Base-by-base conservation (phyloP, 768 basidiomycete genomes). In the Candolleomyces efflorescens region DNA sequence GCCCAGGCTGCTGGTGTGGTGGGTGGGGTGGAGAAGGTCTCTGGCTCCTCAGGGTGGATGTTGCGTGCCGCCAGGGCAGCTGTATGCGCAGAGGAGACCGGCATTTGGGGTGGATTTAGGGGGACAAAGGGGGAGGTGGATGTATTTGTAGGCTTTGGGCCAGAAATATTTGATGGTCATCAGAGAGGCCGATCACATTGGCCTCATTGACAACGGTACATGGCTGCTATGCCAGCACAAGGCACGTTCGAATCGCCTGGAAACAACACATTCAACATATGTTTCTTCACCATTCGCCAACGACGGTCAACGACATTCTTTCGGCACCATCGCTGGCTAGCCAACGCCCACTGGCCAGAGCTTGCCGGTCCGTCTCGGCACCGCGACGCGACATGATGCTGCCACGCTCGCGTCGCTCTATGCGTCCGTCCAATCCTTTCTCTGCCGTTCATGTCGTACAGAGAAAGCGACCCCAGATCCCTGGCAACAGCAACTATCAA, bases 1-100 rank as follows among this genome's bases (percentile, higher is more conserved):
- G 47, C 23, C 26, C 48, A 48, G 11, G 46, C 37, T 5, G 47
- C 37, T 11, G 75, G 76, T 4, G 75, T 76, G 0, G 73, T 71
- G 20, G 75, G 74, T 32, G 76, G 76, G 13, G 77, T 77, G n/a
- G 75, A 74, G 63, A 75, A 78, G 27, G 70, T 71, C 55, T 78
- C 75, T 41, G 62, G 62, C 45, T 73, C 71, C 18, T 74, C 73
- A 41, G 73, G 72, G 36, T 68, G 62, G 49, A 69, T 51, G 49
- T 61, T 62, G 50, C 59, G 64, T 17, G 9, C 41, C 37, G 18
- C 32, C 32, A 32, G 32, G 32, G 32, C 11, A 32, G 32, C 32
- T 32, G 32, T 32, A 11, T 5, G 47, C 2, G 49, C n/a, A 18
- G 38, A n/a, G 27, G 36, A 51, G 18, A 7, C 7, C 32, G 57